Evolutionary conservation across 257 asterid genomes (phyloP).

Genomic region (Solanum sitiens): DNA sequence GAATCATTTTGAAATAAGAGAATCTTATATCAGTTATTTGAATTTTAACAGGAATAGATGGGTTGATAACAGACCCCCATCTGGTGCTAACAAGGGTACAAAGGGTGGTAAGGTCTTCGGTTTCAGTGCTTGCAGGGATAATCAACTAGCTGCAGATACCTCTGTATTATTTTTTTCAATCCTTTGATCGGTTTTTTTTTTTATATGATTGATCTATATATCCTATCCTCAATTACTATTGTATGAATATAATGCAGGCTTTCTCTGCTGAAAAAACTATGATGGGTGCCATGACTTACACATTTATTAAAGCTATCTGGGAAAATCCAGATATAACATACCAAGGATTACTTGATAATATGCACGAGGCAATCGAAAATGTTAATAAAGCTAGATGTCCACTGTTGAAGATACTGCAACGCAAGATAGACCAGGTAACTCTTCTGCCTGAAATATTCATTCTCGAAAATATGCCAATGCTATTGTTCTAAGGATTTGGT

Average conservation of each 20-base stretch:
- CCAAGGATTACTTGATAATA: constrained; percentile 23
- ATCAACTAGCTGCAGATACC: constrained; percentile 71
- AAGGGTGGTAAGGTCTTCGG: constrained; percentile 58
- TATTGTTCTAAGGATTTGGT: neutral
- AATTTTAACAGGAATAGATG: constrained; percentile 26
- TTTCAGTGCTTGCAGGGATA: constrained; percentile 74
- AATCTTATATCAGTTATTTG: neutral
- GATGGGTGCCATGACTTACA: constrained; percentile 59
- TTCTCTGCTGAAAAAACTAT: constrained; percentile 28
- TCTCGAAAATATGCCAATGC: neutral
- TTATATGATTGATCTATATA: neutral
- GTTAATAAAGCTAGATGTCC: constrained; percentile 22
- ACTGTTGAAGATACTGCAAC: constrained; percentile 30
- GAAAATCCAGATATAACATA: constrained; percentile 29
- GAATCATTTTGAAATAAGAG: neutral
- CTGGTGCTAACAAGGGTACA: constrained; percentile 37
- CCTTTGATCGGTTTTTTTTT: neutral
- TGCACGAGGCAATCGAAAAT: constrained; percentile 27
- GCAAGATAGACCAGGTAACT: constrained; percentile 52
- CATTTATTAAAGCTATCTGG: constrained; percentile 42
- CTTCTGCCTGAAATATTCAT: neutral
- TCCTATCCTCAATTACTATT: neutral
- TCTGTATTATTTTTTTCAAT: constrained; percentile 24
- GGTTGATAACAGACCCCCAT: constrained; percentile 40
- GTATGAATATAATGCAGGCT: constrained; percentile 20